Evolutionary conservation across 805 yeast species (phyloP), one percentile per base, ranked within the genome.

Genomic region (Metschnikowia baotianmanensis): DNA sequence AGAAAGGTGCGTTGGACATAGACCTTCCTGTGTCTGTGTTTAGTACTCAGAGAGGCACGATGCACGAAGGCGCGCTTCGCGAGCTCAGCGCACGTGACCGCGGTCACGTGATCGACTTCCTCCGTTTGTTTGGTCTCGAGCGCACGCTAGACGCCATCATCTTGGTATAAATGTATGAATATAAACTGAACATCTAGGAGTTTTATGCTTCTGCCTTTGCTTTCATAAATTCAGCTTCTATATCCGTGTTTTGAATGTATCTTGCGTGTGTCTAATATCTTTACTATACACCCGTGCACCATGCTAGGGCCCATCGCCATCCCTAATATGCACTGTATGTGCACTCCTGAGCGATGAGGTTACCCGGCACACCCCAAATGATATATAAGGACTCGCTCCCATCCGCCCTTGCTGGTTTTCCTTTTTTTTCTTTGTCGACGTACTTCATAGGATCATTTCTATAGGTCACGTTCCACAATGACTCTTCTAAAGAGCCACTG

Each of bases 381-480:
- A 21, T 49, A 52, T 52, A 52, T 42, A 54, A 48, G 37, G 11
- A 16, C n/a, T 13, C 10, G 17, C 31, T 5, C 9, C 40, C 25
- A 31, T 21, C 23, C 30, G 27, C 26, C 45, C 36, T 31, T 44
- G 12, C 27, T 18, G 28, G 24, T 57, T 60, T 39, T 59, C 57
- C 56, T 57, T 53, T 59, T 61, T 72, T 70, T 76, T 77, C 77
- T 76, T 72, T 76, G 93, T 83, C 95, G 96, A 87, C 96, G 95
- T 88, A 88, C 96, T 86, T 85, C 95, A 86, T 88, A 86, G 96
- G 96, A 89, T 88, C 96, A 88, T 88, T 88, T 89, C 96, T 88
- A 88, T 89, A 88, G 96, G 84, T 80, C 80, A 86, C 96, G 95
- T 85, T 96, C 86, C 93, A 85, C 91, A 85, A 84, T 86, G 95